Base-by-base conservation (phyloP, 2,329 filamentous ascomycete genomes). In the Colletotrichum orchidophilum region DNA sequence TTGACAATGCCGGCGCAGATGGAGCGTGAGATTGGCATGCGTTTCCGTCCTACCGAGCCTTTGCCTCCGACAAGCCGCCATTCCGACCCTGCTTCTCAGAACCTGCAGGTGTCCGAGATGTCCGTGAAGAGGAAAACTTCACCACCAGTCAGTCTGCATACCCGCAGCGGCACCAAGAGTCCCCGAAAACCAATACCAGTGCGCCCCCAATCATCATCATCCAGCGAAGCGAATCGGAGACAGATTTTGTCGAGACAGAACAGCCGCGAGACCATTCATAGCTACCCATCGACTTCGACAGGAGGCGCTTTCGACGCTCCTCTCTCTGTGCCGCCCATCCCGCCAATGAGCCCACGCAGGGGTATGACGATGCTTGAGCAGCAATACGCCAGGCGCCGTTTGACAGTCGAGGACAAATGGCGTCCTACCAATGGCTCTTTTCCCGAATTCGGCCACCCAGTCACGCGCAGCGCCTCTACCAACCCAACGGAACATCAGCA, bases 121-220 rank as follows among this genome's bases (percentile, higher is more conserved):
- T 72, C 73, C 29, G 65, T 74, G 24, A 77, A 76, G 50, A 80
- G 77, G 66, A 82, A 75, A 63, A 80, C 81, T 0, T 79, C 82
- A 3, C 82, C 83, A 1, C 83, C 84, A 0, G 79, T 85, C 31
- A 85, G 82, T 74, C 81, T 86, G 77, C 79, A 79, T n/a, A 84
- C 81, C 4, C 80, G 82, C 29, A 82, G 82, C 27, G 82, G 80
- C 33, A 77, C 73, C 13, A 12, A 79, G 75, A 55, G 78, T 76
- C 21, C 83, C 80, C 63, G 63, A 7, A 71, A 64, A 3, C 79
- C 80, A 13, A 74, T 80, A 9, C 79, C 81, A 13, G 73, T 80
- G 12, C 81, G 83, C 29, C 75, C 82, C 5, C 78, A 80, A 46
- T 81, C 81, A 13, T 82, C 80, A 2, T 79, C 80, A 2, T 77